Evolutionary conservation across 257 asterid species (phyloP).

Genomic region (Buddleja alternifolia): DNA sequence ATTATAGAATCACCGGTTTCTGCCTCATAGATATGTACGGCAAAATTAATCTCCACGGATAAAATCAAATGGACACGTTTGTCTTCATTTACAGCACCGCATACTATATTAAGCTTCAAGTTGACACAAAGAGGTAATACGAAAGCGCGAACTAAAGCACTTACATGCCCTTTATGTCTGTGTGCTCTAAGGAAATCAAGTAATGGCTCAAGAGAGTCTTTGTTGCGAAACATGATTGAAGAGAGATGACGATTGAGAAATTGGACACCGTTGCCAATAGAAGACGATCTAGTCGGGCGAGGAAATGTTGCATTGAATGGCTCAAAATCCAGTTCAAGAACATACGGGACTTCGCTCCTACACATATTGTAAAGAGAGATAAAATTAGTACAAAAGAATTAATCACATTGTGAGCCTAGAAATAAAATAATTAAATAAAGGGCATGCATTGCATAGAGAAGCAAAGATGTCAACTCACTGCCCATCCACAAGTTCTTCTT

Average conservation of each 20-base stretch:
- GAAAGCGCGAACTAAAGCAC: conserved; percentile 18
- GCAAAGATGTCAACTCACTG: conserved; percentile 55
- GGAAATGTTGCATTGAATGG: conserved; percentile 94
- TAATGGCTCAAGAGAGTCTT: conserved; percentile 85
- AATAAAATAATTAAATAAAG: too few species aligned
- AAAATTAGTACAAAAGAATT: conserved; percentile 2
- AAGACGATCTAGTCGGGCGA: conserved; percentile 86
- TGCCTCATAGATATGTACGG: background rate
- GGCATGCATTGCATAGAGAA: background rate
- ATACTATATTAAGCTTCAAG: conserved; percentile 13
- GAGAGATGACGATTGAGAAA: conserved; percentile 98
- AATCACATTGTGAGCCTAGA: background rate
- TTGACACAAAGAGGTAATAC: background rate
- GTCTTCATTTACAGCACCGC: background rate
- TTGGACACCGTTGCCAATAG: conserved; percentile 96
- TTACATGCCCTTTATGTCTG: conserved; percentile 83
- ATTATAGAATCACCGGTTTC: too few species aligned
- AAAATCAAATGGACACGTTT: background rate
- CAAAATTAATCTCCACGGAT: background rate
- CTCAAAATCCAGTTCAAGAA: conserved; percentile 96
- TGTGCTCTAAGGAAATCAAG: conserved; percentile 91
- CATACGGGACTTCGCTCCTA: conserved; percentile 58
- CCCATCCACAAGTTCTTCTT: conserved; percentile 91
- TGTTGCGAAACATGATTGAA: conserved; percentile 87
- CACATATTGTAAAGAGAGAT: conserved; percentile 23